Percentiles rank a stretch among this genome's conserved stretches.
These are phyloP conservation scores for Athelia psychrophila DNA, from an alignment of 1,284 basidiomycete species.

Conservation along the genomic window DNA sequence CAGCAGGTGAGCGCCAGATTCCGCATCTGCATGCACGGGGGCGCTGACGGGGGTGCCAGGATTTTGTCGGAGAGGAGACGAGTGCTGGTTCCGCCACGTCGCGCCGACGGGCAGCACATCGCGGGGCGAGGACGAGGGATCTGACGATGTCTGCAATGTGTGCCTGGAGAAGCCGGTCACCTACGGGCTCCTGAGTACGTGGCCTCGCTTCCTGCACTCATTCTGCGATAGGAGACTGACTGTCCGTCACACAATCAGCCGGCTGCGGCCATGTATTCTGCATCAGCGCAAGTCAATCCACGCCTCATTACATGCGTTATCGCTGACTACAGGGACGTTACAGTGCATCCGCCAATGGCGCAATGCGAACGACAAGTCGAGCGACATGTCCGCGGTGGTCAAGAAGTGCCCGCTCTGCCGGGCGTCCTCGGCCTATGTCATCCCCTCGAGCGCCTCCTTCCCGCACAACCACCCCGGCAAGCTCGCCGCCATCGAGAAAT, in stretches of 20 bases:
- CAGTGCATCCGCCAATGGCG: constrained; percentile 78
- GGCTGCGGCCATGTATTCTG: constrained; percentile 77
- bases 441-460: constrained; percentile 66
- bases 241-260: constrained; percentile 30
- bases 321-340: constrained; percentile 5
- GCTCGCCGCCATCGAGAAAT: constrained; percentile 44
- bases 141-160: constrained; percentile 53
- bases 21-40: neutral
- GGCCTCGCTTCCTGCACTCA: neutral
- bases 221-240: neutral
- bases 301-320: constrained; percentile 2
- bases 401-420: constrained; percentile 79
- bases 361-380: constrained; percentile 47
- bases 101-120: constrained; percentile 16
- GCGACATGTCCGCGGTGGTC: constrained; percentile 54
- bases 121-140: constrained; percentile 24
- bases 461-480: constrained; percentile 52
- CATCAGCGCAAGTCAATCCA: constrained; percentile 43
- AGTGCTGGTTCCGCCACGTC: constrained; percentile 71
- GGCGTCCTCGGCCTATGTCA: constrained; percentile 56
- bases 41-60: too few species aligned
- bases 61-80: constrained; percentile 60
- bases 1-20: constrained; percentile 40
- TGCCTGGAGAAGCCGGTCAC: constrained; percentile 68
- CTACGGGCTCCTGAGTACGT: constrained; percentile 65